Conservation (phyloP, 257 asterid species). For the Nicotiana sylvestris region DNA sequence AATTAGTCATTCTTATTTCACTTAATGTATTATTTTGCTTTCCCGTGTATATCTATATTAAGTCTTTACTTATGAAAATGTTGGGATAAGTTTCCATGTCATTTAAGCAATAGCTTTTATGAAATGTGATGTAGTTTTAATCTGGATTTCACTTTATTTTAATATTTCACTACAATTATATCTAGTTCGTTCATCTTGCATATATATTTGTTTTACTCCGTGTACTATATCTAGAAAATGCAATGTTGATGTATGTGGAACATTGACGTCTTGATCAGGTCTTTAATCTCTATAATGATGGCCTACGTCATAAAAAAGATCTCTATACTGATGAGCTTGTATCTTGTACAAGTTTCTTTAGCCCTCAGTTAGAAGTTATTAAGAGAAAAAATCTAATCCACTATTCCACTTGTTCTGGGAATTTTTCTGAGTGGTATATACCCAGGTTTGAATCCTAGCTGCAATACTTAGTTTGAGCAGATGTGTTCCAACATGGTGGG, state of each 20-base stretch:
- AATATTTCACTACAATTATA: background rate
- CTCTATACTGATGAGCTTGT: background rate
- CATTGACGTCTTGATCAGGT: background rate
- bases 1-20: slow-evolving; percentile 26
- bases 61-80: background rate
- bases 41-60: background rate
- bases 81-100: background rate
- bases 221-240: background rate
- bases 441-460: background rate
- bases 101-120: background rate
- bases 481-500: too few relatives aligned
- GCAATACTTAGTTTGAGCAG: background rate
- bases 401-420: background rate
- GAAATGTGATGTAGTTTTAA: background rate
- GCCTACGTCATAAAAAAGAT: too few relatives aligned
- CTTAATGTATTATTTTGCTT: slow-evolving; percentile 9
- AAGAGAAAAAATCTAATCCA: background rate
- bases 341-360: background rate
- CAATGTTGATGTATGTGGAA: background rate
- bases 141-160: too few relatives aligned
- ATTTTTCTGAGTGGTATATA: background rate
- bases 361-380: background rate
- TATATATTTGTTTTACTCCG: background rate
- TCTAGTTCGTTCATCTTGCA: background rate
- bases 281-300: background rate